Conservation (phyloP, 139 green algal species). For the Chlorella sp. region DNA sequence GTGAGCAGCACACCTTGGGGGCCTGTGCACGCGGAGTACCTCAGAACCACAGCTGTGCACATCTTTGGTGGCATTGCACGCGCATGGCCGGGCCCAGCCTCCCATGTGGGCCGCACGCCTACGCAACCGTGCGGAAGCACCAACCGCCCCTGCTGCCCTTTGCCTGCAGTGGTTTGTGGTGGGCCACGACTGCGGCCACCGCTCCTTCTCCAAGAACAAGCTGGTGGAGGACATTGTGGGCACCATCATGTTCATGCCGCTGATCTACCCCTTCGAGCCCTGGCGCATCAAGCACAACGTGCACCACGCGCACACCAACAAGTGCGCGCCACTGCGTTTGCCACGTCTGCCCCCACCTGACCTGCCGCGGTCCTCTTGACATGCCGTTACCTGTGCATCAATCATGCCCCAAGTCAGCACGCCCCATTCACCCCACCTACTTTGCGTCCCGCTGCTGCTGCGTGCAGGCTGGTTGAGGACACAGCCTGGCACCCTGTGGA, state of each 20-base stretch:
- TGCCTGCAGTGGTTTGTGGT: conserved; percentile 90
- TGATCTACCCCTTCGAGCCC: conserved; percentile 98
- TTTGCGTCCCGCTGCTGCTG: neutral
- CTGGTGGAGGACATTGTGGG: conserved; percentile 98
- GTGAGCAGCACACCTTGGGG: conserved; percentile 44
- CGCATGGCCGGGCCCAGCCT: no score
- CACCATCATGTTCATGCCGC: conserved; percentile 91
- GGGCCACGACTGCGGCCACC: conserved; percentile 95
- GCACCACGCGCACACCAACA: conserved; percentile 99
- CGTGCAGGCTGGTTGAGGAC: conserved; percentile 89
- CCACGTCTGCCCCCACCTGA: no score
- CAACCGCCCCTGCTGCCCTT: neutral
- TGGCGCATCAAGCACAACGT: conserved; percentile 99
- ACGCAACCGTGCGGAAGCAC: no score
- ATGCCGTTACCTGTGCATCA: no score
- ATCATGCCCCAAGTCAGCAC: no score
- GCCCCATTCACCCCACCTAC: no score
- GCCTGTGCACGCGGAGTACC: neutral
- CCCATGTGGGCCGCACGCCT: no score
- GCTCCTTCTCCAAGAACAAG: conserved; percentile 95
- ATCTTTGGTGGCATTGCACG: no score
- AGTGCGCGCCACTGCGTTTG: conserved; percentile 60
- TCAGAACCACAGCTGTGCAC: no score
- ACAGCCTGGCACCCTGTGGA: conserved; percentile 94
- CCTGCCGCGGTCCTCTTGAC: no score